Base-by-base conservation (phyloP, 2,329 filamentous ascomycete species). In the Epichloe sibirici region DNA sequence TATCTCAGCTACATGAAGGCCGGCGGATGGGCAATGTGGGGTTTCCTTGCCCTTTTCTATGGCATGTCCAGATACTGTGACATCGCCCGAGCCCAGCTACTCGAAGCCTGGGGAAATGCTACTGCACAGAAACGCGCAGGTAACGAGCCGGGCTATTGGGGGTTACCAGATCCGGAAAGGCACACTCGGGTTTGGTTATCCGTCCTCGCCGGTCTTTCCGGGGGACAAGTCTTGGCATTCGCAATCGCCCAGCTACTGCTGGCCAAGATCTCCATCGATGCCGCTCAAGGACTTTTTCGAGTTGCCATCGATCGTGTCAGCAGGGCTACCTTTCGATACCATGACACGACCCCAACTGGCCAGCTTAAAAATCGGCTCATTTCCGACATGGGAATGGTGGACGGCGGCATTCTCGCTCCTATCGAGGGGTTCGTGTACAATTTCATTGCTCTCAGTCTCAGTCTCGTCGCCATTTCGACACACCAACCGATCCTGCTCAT, bases 311-410 rank as follows among this genome's bases (percentile, higher is more conserved):
- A 77, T 2, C 79, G 78, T 49, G 87, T 95, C 48, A 85, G 85
- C 63, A 79, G 82, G 60, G 87, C 90, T 0, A 90, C 85, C 0
- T 95, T 96, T 69, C 82, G 89, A 1, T 96, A 90, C 66, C 93
- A 95, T 69, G 90, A 96, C 63, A 82, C 88, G 4, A 95, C 90
- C 0, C 90, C 90, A 0, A 83, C 94, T 0, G 90, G 90, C 0
- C 81, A 90, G 46, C 72, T 96, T 56, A 95, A 95, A 87, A 96
- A 96, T 65, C 81, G 90, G 7, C 75, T 96, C 55, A 95, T 90
- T 0, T 88, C 88, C 1, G 90, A 96, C 61, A 93, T 95, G 69
- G 87, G 86, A 31, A 90, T 88, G 48, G 79, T 95, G 0, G 90
- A 96, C 62, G 90, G 90, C 1, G 85, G 86, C n/a, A 86, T 95